Evolutionary conservation across 1,139 yeast genomes (phyloP).

Genomic region (Candida freyschussii): DNA sequence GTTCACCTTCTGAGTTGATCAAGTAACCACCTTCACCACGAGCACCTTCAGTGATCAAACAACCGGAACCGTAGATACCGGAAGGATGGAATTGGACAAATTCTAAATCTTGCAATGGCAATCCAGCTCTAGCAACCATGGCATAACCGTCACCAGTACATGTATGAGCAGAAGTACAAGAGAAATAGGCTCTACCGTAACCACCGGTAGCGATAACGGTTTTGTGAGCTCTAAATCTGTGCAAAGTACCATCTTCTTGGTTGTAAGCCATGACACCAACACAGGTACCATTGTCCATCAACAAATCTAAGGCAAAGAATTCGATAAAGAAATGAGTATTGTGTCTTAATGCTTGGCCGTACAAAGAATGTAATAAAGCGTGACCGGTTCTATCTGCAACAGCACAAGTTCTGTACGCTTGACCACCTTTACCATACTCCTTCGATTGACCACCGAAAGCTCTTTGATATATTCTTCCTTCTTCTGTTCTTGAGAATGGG

Average conservation of each 20-base stretch:
- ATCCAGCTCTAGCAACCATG: constrained; percentile 97
- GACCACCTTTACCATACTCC: constrained; percentile 97
- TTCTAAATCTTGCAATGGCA: constrained; percentile 96
- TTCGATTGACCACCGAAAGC: constrained; percentile 98
- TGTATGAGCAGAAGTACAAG: constrained; percentile 98
- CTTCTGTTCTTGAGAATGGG: constrained; percentile 95
- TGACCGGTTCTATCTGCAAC: constrained; percentile 99
- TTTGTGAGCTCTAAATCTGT: constrained; percentile 94
- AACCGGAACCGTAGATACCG: constrained; percentile 98
- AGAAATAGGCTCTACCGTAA: constrained; percentile 96
- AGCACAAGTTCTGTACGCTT: constrained; percentile 98
- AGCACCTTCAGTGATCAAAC: constrained; percentile 98
- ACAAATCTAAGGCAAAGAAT: constrained; percentile 90
- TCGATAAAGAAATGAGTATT: constrained; percentile 98
- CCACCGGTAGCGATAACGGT: constrained; percentile 99
- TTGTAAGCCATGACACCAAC: constrained; percentile 97
- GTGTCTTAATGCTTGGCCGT: constrained; percentile 95
- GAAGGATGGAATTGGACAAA: constrained; percentile 99
- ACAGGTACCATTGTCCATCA: constrained; percentile 95
- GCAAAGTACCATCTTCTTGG: constrained; percentile 98
- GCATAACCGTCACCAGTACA: constrained; percentile 99
- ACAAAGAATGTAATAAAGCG: constrained; percentile 90
- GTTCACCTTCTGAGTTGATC: constrained; percentile 95
- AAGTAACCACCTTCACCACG: constrained; percentile 99
- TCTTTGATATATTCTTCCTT: constrained; percentile 96